Base-by-base conservation (phyloP, 2,329 filamentous ascomycete genomes). In the Pseudonectria buxi region DNA sequence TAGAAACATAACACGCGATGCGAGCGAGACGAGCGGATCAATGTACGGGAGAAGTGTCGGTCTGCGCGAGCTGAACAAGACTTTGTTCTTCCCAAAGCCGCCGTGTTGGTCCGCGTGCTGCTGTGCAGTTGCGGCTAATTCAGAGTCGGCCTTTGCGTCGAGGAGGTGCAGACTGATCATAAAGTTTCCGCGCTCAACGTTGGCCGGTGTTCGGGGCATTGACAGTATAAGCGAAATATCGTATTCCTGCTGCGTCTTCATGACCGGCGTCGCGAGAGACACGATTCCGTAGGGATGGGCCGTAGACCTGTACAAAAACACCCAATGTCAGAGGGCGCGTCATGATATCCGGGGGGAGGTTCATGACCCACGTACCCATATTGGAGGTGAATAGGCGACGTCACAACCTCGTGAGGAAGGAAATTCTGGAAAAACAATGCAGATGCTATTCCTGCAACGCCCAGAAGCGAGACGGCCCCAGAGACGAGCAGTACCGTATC, bases 161-260 rank as follows among this genome's bases (percentile, higher is more conserved):
- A 85, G 71, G 33, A 95, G 74, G 41, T 78, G 74, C 12, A 95
- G 65, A 30, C 85, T 81, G 13, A 96, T 67, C 92, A 98, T 98
- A 69, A 95, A 96, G 64, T 96, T 96, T 18, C 92, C 92, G 11
- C 76, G 74, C 3, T 74, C 74, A 14, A 84, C 63, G 53, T 98
- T 98, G 2, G 71, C 62, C 0, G 78, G 79, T 3, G 86, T 92
- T 27, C 82, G 79, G 13, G 92, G 92, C 44, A 98, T 69, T 4
- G 76, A 73, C 24, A 98, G 70, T 14, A 77, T 69, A 2, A 96
- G 70, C 5, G 75, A 72, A 28, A 98, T 74, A 58, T 96, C 88
- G 68, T 98, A 98, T 31, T 81, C 73, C 58, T 95, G 90, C 30
- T 76, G 71, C 13, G 77, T 68, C 46, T 83, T 77, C 43, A 92